Conservation (phyloP, 495 filamentous ascomycete species). For the Aspergillus olivimuriae region DNA sequence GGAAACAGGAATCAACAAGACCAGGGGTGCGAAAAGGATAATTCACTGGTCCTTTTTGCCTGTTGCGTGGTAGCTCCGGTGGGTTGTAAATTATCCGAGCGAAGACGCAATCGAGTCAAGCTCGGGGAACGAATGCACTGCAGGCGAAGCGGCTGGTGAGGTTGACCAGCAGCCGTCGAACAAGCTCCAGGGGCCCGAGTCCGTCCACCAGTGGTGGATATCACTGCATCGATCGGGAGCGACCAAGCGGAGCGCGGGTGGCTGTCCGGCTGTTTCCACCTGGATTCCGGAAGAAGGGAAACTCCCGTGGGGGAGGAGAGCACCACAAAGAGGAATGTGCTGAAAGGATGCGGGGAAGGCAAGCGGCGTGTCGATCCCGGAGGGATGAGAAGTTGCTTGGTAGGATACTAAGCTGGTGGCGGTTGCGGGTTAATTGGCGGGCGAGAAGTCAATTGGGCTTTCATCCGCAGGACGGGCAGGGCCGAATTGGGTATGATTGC, state of each 20-base stretch:
- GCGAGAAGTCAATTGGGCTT: too few species aligned
- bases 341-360: constrained; percentile 10
- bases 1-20: constrained; percentile 9
- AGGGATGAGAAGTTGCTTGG: background rate
- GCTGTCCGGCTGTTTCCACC: too few species aligned
- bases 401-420: background rate
- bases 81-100: constrained; percentile 14
- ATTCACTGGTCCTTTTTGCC: background rate
- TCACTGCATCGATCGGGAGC: background rate
- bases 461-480: too few species aligned
- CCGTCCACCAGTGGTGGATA: constrained; percentile 1
- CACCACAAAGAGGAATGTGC: background rate
- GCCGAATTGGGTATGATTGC: too few species aligned
- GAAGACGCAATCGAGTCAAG: constrained; percentile 10
- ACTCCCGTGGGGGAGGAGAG: constrained; percentile 14
- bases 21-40: constrained; percentile 3
- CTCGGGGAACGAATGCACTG: background rate
- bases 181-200: constrained; percentile 1
- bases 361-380: constrained; percentile 1
- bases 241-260: too few species aligned
- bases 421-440: too few species aligned
- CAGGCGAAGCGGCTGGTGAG: background rate
- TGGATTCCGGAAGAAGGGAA: too few species aligned
- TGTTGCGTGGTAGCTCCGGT: constrained; percentile 3
- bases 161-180: background rate